Percentiles rank a stretch among this genome's conserved stretches.
phyloP scores from a whole-genome alignment of 148 eudicot species.

The Nyssa sinensis region DNA sequence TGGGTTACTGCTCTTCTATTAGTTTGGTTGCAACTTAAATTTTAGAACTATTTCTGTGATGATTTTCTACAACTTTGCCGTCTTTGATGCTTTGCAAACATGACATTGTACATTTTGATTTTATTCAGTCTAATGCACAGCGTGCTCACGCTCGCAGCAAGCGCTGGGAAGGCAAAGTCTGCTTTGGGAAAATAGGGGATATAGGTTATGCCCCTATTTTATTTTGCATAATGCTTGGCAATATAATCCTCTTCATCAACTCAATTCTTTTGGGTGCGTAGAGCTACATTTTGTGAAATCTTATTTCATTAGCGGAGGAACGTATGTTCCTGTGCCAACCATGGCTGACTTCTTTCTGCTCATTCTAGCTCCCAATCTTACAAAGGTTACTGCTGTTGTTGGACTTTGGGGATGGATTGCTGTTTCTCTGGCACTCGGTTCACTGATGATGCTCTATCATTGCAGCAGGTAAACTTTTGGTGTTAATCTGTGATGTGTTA shows the following conservation, averaged over 20 bases:
- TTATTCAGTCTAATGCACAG: conserved; percentile 69
- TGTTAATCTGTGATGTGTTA: neutral
- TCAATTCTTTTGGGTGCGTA: conserved; percentile 78
- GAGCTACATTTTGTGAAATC: conserved; percentile 7
- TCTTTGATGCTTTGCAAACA: conserved; percentile 4
- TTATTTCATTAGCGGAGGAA: neutral
- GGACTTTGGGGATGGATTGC: conserved; percentile 92
- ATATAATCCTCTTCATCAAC: conserved; percentile 67
- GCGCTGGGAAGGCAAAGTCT: conserved; percentile 41
- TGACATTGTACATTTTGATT: conserved; percentile 21
- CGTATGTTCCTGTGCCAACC: conserved; percentile 15
- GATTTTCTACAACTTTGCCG: neutral
- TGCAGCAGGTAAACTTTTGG: conserved; percentile 67
- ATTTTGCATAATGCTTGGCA: conserved; percentile 44
- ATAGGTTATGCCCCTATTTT: conserved; percentile 72
- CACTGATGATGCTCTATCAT: conserved; percentile 65
- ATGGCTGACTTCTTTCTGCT: conserved; percentile 18
- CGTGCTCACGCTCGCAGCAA: conserved; percentile 50
- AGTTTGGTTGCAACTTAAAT: neutral
- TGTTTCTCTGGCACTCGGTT: conserved; percentile 57
- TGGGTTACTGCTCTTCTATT: neutral
- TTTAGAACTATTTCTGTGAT: neutral
- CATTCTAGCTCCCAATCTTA: conserved; percentile 59
- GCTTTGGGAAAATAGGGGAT: conserved; percentile 40
- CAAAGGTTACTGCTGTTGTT: conserved; percentile 71